Base-by-base conservation (phyloP, 345 rosid genomes). In the Camelina laxa region DNA sequence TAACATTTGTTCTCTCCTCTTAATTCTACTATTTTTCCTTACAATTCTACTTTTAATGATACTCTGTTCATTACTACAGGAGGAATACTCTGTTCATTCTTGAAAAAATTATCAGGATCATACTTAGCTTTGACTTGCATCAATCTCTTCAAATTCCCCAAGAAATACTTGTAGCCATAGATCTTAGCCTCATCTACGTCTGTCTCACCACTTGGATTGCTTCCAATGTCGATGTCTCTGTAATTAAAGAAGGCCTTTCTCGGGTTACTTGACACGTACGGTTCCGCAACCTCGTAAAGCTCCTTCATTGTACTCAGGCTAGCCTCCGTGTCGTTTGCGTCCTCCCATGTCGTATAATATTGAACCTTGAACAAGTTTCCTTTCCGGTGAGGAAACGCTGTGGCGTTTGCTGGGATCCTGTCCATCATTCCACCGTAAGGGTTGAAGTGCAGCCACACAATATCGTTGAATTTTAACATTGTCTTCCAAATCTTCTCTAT, bases 381-480 rank as follows among this genome's bases (percentile, higher is more conserved):
- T 36, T 88, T 74, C 20, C 94, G 70, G 8, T 91, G 97, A 0
- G 97, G 91, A 14, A 83, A 85, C 5, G 91, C 83, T 1, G 88
- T 75, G 0, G 72, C 84, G 0, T 77, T 14, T 1, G 58, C 33
- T 0, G 84, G 67, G 7, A 88, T 80, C 54, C 84, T 70, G 8
- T 49, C 67, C 91, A 90, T 88, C 76, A 22, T 77, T 0, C 93
- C 92, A 0, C 96, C 93, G 5, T 88, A 88, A 0, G 91, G 77
- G 60, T 84, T 87, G 22, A 80, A 78, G 76, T 81, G 19, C 87
- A 89, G 27, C 11, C 80, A 63, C 44, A 82, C 76, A 22, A 12
- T 21, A 15, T 68, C 9, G 8, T n/a, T 33, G 7, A 78, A 20
- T 35, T 80, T 67, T 2, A 78, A 69, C 86, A 85, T 55, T 63